A percentile compares a stretch with the other conserved stretches of the same genome.
Conservation (phyloP, 1,284 basidiomycete species). For the Inonotus obliquus region DNA sequence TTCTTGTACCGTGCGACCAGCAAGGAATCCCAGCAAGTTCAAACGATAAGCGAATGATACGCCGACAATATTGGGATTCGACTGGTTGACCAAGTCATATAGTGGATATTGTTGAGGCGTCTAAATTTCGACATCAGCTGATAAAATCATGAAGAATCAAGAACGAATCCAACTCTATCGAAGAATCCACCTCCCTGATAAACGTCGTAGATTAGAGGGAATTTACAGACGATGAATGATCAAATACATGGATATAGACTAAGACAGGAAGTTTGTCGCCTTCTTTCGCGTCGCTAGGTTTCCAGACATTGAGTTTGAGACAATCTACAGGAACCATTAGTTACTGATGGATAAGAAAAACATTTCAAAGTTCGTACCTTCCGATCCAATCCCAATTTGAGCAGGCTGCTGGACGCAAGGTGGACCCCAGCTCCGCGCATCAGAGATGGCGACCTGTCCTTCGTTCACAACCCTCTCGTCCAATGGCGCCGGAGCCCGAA, state of each 20-base stretch:
- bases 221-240: neutral
- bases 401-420: slow-evolving; percentile 41
- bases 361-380: slow-evolving; percentile 27
- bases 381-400: slow-evolving; percentile 37
- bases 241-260: slow-evolving; percentile 39
- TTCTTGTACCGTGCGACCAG: slow-evolving; percentile 32
- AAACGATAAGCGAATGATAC: slow-evolving; percentile 54
- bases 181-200: slow-evolving; percentile 39
- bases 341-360: neutral
- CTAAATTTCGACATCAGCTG: slow-evolving; percentile 21
- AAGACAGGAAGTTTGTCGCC: slow-evolving; percentile 42
- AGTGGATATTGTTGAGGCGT: slow-evolving; percentile 45
- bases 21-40: slow-evolving; percentile 49
- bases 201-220: neutral
- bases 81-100: slow-evolving; percentile 46
- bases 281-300: slow-evolving; percentile 39
- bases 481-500: slow-evolving; percentile 43
- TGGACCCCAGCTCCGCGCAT: slow-evolving; percentile 40
- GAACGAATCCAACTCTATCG: slow-evolving; percentile 25
- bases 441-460: slow-evolving; percentile 26
- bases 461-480: slow-evolving; percentile 30
- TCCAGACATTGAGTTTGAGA: slow-evolving; percentile 49
- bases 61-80: slow-evolving; percentile 45
- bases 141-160: neutral
- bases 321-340: slow-evolving; percentile 35